Conservation (phyloP, 129 eudicot species). For the Tagetes patula region DNA sequence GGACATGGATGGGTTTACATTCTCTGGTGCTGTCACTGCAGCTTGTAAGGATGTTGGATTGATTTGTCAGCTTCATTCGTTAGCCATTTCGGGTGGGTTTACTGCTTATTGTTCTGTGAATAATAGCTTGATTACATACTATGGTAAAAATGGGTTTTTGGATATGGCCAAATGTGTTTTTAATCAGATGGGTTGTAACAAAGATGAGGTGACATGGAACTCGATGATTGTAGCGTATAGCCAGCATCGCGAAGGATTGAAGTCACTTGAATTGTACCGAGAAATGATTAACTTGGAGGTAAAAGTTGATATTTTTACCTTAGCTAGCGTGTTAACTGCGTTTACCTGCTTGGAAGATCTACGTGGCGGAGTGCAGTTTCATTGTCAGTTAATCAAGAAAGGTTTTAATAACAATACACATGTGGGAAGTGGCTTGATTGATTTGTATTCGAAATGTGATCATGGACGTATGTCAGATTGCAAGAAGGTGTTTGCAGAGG, state of each 20-base stretch:
- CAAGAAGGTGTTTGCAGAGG: conserved; percentile 57
- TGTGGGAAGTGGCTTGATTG: conserved; percentile 79
- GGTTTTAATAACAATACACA: conserved; percentile 61
- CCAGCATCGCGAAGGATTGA: conserved; percentile 59
- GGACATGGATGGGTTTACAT: conserved; percentile 68
- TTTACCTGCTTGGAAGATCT: conserved; percentile 63
- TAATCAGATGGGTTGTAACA: conserved; percentile 42
- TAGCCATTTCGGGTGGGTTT: conserved; percentile 64
- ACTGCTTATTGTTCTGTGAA: conserved; percentile 53
- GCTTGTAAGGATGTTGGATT: conserved; percentile 46
- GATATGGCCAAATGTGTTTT: conserved; percentile 57
- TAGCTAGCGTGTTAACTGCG: conserved; percentile 78
- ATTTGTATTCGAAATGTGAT: conserved; percentile 63
- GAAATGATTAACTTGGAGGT: conserved; percentile 55
- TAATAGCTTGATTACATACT: conserved; percentile 57
- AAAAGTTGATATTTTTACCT: conserved; percentile 56
- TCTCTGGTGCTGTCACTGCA: conserved; percentile 66
- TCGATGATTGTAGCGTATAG: conserved; percentile 79
- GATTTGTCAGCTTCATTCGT: conserved; percentile 53
- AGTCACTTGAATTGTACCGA: conserved; percentile 57
- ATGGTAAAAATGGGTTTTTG: conserved; percentile 58
- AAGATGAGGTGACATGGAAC: conserved; percentile 87
- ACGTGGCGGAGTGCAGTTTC: conserved; percentile 73
- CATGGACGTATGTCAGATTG: conserved; percentile 45
- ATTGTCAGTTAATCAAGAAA: conserved; percentile 58